A percentile compares a stretch with the other conserved stretches of the same genome.
phyloP scores from a whole-genome alignment of 768 basidiomycete species.

The Lactarius psammicola region DNA sequence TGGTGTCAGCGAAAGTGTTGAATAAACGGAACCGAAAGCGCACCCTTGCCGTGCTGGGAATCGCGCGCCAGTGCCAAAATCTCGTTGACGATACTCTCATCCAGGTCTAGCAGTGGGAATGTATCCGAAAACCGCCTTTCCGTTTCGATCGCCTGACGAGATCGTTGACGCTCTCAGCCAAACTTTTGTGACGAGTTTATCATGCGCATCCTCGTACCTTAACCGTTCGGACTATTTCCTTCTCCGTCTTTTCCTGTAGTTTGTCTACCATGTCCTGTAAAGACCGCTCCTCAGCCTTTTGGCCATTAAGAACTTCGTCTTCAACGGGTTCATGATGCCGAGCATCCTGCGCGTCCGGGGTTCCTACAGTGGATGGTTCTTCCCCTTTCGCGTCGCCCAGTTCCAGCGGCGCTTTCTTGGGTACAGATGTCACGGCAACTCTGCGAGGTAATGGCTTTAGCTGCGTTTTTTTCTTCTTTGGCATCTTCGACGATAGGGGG shows the following conservation, averaged over 20 bases:
- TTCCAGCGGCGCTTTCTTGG: constrained; percentile 59
- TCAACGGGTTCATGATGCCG: constrained; percentile 6
- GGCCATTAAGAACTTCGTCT: constrained; percentile 36
- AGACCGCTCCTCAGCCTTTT: constrained; percentile 50
- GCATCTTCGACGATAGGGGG: constrained; percentile 44
- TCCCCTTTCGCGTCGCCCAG: constrained; percentile 19
- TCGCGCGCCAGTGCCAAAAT: constrained; percentile 44
- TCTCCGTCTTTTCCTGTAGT: constrained; percentile 84
- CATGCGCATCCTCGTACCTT: constrained; percentile 50
- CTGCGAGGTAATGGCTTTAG: constrained; percentile 72
- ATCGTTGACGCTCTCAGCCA: background rate
- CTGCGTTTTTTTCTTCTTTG: constrained; percentile 85
- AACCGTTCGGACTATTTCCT: constrained; percentile 67
- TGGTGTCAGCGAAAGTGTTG: background rate
- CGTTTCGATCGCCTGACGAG: constrained; percentile 68
- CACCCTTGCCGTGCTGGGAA: constrained; percentile 41
- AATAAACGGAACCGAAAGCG: background rate
- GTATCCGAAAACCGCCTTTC: constrained; percentile 73
- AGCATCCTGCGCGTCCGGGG: background rate
- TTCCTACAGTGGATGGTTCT: background rate
- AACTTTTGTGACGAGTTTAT: background rate
- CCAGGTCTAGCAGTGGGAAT: constrained; percentile 61
- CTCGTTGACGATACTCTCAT: constrained; percentile 53
- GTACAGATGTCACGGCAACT: constrained; percentile 79
- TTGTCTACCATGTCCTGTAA: constrained; percentile 77